Evolutionary conservation across 2,329 filamentous ascomycete species (phyloP).

Genomic region (Ophiognomonia clavigignenti-juglandacearum): DNA sequence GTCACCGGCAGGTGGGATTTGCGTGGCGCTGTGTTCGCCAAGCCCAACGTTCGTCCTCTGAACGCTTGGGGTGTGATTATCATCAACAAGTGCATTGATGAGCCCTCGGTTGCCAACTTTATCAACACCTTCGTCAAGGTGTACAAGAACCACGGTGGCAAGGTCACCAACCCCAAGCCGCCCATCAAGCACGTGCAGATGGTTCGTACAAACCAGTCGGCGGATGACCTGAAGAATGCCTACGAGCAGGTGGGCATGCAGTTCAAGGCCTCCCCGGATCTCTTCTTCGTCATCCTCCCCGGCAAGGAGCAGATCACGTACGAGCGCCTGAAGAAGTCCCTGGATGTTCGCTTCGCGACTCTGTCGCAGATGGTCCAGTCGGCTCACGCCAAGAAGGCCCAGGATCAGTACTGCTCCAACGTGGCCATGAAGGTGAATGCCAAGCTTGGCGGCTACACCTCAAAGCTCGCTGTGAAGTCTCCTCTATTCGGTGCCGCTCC

Average conservation of each 20-base stretch:
- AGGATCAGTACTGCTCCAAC: conserved; percentile 85
- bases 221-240: conserved; percentile 48
- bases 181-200: conserved; percentile 25
- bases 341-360: conserved; percentile 79
- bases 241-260: conserved; percentile 51
- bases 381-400: conserved; percentile 62
- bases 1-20: conserved; percentile 81
- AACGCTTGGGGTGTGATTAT: conserved; percentile 71
- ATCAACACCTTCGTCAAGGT: conserved; percentile 35
- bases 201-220: conserved; percentile 33
- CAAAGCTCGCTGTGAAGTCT: conserved; percentile 32
- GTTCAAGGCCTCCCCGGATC: conserved; percentile 57
- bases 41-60: conserved; percentile 57
- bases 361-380: conserved; percentile 78
- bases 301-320: conserved; percentile 70
- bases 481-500: conserved; percentile 39
- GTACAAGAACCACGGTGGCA: conserved; percentile 48
- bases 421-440: conserved; percentile 96
- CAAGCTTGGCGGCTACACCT: conserved; percentile 84
- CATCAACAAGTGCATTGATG: conserved; percentile 50
- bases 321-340: conserved; percentile 81
- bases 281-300: conserved; percentile 74
- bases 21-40: conserved; percentile 71
- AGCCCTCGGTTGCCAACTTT: conserved; percentile 57
- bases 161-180: conserved; percentile 28